Conservation (phyloP, 2,329 filamentous ascomycete genomes). For the Xenoacremonium recifei region DNA sequence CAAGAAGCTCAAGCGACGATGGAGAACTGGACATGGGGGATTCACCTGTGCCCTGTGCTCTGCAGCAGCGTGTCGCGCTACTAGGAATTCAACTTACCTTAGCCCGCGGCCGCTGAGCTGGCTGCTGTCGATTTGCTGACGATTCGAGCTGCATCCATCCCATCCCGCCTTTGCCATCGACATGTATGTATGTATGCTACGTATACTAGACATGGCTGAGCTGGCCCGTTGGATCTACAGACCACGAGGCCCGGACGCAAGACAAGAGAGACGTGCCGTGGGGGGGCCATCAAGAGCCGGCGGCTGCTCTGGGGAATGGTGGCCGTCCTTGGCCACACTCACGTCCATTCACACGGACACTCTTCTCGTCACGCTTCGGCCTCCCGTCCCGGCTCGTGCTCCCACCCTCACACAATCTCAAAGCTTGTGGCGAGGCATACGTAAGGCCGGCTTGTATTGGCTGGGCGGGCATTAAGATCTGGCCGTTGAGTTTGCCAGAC, state of each 20-base stretch:
- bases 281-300: background rate
- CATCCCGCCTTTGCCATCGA: no score
- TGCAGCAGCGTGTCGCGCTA: slow-evolving; percentile 10
- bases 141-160: background rate
- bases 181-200: background rate
- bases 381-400: background rate
- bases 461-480: background rate
- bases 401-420: background rate
- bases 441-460: no score
- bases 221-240: no score
- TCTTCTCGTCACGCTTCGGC: background rate
- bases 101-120: background rate
- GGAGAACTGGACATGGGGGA: no score
- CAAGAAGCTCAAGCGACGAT: slow-evolving; percentile 11
- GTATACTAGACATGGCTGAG: background rate
- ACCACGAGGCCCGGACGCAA: no score
- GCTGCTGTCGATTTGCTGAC: slow-evolving; percentile 1
- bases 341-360: no score
- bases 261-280: no score
- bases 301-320: background rate
- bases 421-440: background rate
- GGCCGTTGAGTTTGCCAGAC: no score
- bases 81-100: slow-evolving; percentile 4
- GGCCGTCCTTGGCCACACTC: background rate
- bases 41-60: slow-evolving; percentile 9